Evolutionary conservation across 2,329 filamentous ascomycete species (phyloP).

Genomic region (Arthrobotrys musiformis): DNA sequence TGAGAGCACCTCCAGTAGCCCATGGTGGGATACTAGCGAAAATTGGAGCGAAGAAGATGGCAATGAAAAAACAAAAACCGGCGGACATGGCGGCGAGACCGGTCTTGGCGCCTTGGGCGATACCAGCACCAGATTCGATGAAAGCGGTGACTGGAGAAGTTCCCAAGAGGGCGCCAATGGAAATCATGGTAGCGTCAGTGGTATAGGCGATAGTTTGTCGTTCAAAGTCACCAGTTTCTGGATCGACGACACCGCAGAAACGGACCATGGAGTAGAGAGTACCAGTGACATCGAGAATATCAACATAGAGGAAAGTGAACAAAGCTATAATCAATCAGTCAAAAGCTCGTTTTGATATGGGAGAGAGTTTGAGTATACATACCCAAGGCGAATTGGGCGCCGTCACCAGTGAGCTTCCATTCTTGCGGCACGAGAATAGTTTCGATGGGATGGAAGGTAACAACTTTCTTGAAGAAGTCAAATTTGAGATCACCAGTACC

Average conservation of each 20-base stretch:
- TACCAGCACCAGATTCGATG: constrained; percentile 88
- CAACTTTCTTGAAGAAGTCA: constrained; percentile 88
- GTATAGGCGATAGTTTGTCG: constrained; percentile 84
- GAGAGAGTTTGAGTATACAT: constrained; percentile 32
- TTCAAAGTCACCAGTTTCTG: constrained; percentile 81
- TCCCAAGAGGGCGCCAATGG: constrained; percentile 81
- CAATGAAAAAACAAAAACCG: constrained; percentile 85
- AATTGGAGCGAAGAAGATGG: constrained; percentile 88
- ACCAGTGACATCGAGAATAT: constrained; percentile 86
- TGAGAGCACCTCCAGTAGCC: constrained; percentile 87
- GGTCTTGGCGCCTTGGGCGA: constrained; percentile 85
- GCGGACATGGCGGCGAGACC: constrained; percentile 83
- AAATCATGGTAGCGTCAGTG: constrained; percentile 82
- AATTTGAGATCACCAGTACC: constrained; percentile 73
- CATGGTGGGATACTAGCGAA: constrained; percentile 89
- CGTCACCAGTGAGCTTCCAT: constrained; percentile 75
- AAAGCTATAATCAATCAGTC: constrained; percentile 67
- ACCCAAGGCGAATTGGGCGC: constrained; percentile 76
- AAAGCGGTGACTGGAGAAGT: constrained; percentile 85
- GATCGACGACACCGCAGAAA: constrained; percentile 82
- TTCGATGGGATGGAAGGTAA: constrained; percentile 81
- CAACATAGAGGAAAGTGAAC: constrained; percentile 89
- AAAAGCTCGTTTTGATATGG: not conserved
- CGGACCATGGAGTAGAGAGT: constrained; percentile 91
- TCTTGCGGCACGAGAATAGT: constrained; percentile 76